Base-by-base conservation (phyloP, 139 green algal genomes). In the Micromonas pusilla region DNA sequence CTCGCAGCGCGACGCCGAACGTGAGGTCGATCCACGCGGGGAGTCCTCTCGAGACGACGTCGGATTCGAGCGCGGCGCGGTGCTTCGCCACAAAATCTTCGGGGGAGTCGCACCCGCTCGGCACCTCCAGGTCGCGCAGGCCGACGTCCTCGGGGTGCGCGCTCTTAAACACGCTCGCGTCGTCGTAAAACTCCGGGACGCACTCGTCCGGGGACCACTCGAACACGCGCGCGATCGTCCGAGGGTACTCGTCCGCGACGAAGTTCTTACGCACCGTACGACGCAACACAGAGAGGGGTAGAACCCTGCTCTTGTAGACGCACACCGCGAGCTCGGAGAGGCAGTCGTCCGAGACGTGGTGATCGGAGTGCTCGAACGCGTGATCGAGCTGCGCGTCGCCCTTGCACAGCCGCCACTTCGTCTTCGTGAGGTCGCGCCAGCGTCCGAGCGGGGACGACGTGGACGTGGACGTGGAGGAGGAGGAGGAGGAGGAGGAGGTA, bases 1-100 rank as follows among this genome's bases (percentile, higher is more conserved):
- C 70, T 23, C 9, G 19, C 6, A 45, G 23, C 16, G 37, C 36
- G 13, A 38, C 52, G 5, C 70, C 70, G 31, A 76, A 76, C n/a
- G n/a, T 32, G 25, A 76, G 16, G 31, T 76, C 70, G 30, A 76
- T 65, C 70, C 70, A 76, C 36, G 23, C 1, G 30, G 60, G 70
- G 21, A 76, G 54, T 28, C n/a, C n/a, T 64, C 36, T 28, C 3
- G 34, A 64, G 3, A 64, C 70, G 39, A 33, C 13, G 9, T 20
- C 21, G 16, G 25, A 63, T 23, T 76, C 70, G 9, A 76, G 54
- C 4, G 36, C 37, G 26, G 21, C n/a, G 4, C 37, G 25, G 38
- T 76, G 70, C 13, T 34, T 64, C 31, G 26, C n/a, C 9, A 76
- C 32, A 25, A 76, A 76, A 20, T 38, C 19, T 1, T 76, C 37